Evolutionary conservation across 148 eudicot species (phyloP).

Genomic region (Diospyros kaki): DNA sequence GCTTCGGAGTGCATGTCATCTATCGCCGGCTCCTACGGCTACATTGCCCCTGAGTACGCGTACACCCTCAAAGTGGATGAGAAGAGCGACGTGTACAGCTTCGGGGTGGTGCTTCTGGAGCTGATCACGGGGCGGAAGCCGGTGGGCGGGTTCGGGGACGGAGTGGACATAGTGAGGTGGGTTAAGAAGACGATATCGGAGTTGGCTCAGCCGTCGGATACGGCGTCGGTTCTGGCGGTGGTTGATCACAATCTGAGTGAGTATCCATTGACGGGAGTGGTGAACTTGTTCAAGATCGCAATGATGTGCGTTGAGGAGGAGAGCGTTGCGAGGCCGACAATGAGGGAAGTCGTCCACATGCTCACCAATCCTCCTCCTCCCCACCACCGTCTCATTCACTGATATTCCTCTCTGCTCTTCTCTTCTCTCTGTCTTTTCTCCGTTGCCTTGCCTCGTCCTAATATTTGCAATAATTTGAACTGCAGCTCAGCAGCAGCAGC

Average conservation of each 20-base stretch:
- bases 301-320: slow-evolving; percentile 84
- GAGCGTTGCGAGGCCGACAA: slow-evolving; percentile 63
- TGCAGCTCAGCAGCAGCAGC: no score
- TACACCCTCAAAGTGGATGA: not conserved
- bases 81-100: slow-evolving; percentile 1
- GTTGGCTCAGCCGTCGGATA: slow-evolving; percentile 60
- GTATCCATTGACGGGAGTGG: slow-evolving; percentile 46
- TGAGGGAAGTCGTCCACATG: slow-evolving; percentile 87
- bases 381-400: not conserved
- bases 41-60: not conserved
- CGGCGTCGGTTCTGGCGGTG: slow-evolving; percentile 65
- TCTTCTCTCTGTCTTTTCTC: no score
- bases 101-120: slow-evolving; percentile 21
- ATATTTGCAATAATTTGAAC: no score
- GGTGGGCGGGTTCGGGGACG: slow-evolving; percentile 79
- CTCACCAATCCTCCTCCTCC: slow-evolving; percentile 64
- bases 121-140: slow-evolving; percentile 66
- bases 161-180: slow-evolving; percentile 89
- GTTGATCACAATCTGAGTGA: slow-evolving; percentile 61
- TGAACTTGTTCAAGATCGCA: slow-evolving; percentile 77
- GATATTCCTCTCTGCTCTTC: not conserved
- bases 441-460: no score
- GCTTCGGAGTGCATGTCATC: no score
- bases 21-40: no score
- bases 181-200: slow-evolving; percentile 47